Evolutionary conservation across 2,329 filamentous ascomycete species (phyloP).

Genomic region (Colletotrichum cordylinicola): DNA sequence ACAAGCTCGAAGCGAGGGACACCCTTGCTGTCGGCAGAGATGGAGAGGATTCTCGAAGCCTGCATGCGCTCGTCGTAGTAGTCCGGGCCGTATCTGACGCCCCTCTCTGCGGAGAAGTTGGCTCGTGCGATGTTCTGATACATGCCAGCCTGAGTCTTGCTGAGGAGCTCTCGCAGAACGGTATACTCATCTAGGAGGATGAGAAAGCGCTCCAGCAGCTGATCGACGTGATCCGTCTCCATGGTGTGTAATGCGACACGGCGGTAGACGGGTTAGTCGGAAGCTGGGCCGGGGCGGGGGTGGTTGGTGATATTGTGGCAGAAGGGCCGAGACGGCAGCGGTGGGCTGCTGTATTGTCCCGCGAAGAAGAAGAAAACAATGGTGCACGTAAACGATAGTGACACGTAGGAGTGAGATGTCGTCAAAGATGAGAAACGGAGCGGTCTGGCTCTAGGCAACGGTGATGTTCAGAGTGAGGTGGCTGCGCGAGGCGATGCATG

Average conservation of each 20-base stretch:
- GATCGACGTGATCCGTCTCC: slow-evolving; percentile 56
- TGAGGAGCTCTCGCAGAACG: slow-evolving; percentile 59
- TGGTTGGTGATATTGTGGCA: not conserved
- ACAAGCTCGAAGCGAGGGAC: slow-evolving; percentile 28
- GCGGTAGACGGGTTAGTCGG: not conserved
- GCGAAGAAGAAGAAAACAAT: not conserved
- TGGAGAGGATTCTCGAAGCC: slow-evolving; percentile 54
- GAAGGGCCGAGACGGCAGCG: not conserved
- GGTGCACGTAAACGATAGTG: not conserved
- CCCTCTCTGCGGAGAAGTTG: slow-evolving; percentile 72
- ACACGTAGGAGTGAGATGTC: not conserved
- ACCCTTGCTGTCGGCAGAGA: slow-evolving; percentile 22
- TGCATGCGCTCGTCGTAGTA: slow-evolving; percentile 79
- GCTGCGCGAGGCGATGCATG: slow-evolving; percentile 8
- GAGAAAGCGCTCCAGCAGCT: slow-evolving; percentile 70
- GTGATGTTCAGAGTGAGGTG: not conserved
- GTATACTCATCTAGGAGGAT: slow-evolving; percentile 71
- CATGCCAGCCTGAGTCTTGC: slow-evolving; percentile 58
- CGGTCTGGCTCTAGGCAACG: not conserved
- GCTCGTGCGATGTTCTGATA: slow-evolving; percentile 72
- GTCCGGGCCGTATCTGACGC: slow-evolving; percentile 70
- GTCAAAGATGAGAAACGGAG: not conserved
- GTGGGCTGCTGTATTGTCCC: not conserved
- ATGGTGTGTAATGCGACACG: slow-evolving; percentile 4
- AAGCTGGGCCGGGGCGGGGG: not conserved